These are phyloP conservation scores for Arabis alpina DNA, from an alignment of 345 rosid species.

Conservation along the genomic window DNA sequence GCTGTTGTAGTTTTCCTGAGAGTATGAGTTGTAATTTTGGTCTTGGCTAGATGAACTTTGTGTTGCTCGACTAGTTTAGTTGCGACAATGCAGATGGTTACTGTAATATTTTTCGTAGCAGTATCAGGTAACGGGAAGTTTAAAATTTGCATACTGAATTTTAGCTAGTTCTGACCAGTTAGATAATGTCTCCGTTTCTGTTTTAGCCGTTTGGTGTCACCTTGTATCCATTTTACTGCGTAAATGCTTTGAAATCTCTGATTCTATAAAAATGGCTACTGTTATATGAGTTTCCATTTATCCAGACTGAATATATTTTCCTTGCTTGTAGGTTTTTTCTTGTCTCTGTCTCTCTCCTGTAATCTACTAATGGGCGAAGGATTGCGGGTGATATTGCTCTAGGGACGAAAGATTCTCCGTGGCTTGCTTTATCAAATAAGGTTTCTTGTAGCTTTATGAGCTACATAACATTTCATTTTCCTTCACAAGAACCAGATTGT, in stretches of 20 bases:
- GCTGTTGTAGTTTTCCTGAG: neutral
- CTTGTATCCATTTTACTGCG: neutral
- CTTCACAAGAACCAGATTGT: constrained; percentile 32
- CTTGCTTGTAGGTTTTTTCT: constrained; percentile 30
- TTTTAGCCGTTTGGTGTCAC: neutral
- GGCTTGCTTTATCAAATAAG: constrained; percentile 30
- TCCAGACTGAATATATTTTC: constrained; percentile 6
- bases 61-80: constrained; percentile 2
- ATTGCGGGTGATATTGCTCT: constrained; percentile 3
- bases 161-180: neutral
- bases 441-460: constrained; percentile 23
- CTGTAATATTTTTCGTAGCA: neutral
- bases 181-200: constrained; percentile 13
- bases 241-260: neutral
- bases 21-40: constrained; percentile 6
- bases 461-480: constrained; percentile 35
- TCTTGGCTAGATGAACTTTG: constrained; percentile 13
- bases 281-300: constrained; percentile 5
- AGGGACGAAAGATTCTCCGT: constrained; percentile 7
- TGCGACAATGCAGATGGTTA: constrained; percentile 17
- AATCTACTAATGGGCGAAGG: constrained; percentile 16
- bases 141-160: no score
- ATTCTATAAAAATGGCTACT: neutral
- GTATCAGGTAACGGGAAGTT: neutral
- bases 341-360: constrained; percentile 14